Base-by-base conservation (phyloP, 148 eudicot genomes). In the Rheum nobile region DNA sequence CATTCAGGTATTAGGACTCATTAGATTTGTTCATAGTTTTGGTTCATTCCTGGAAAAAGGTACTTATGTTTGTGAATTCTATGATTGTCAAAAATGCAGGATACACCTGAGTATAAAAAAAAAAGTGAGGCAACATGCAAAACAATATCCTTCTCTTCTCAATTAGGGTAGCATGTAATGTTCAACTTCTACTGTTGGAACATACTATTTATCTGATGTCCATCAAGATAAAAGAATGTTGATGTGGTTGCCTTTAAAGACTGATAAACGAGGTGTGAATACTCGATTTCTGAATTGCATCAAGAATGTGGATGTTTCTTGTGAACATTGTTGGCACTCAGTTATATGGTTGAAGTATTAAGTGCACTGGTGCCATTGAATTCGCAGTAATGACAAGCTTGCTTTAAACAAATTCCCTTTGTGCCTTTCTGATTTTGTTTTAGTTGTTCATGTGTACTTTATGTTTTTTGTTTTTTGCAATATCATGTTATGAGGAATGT, bases 61-160 rank as follows among this genome's bases (percentile, higher is more conserved):
- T 67, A 16, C 14, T 67, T 34, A 67, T 11, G 5, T 0, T 0
- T 34, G 71, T 67, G 71, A 67, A 34, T 17, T 26, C 16, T 17
- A n/a, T 38, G 71, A 12, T 28, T 42, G 54, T 61, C 11, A 0
- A 59, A 42, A 28, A 26, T 41, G 77, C 72, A 67, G 77, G 77
- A 75, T 48, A 50, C 6, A 13, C 0, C 29, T 14, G 77, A 75
- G 72, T 75, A 75, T 34, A n/a, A 67, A 24, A 43, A 67, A 42
- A 19, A 67, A 44, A 72, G 77, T 75, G 72, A 71, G 72, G 48
- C 72, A 26, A 46, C 77, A 75, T 72, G 77, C 77, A 11, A 75
- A 68, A 72, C 77, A 65, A 47, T 75, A 65, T n/a, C 77, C 77
- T 9, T 47, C 77, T 31, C 28, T 67, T 28, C 21, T 37, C 16